Percentiles rank a stretch among this genome's conserved stretches.
These are phyloP conservation scores for Colletotrichum chrysophilum DNA, from an alignment of 2,329 filamentous ascomycete species.

Conservation along the genomic window DNA sequence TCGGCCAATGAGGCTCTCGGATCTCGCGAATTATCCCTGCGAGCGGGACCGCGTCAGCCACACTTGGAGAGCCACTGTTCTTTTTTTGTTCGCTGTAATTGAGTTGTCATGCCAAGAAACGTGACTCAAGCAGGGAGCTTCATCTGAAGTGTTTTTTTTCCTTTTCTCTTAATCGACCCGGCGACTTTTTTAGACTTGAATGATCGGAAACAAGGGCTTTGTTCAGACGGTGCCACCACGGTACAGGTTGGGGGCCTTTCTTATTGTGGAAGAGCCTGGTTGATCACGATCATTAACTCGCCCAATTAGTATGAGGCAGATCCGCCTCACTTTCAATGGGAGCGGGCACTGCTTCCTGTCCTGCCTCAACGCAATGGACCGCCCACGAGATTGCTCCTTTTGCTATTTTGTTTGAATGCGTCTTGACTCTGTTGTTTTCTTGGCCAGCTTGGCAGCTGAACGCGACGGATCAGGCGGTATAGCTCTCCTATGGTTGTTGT, in stretches of 20 bases:
- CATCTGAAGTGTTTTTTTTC: not conserved
- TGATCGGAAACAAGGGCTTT: not conserved
- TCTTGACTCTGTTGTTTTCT: not conserved
- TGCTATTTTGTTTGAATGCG: accelerated
- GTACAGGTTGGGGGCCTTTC: not conserved
- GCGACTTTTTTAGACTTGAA: not conserved
- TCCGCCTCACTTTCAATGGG: not conserved
- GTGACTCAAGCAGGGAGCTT: not conserved
- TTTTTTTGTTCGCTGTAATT: not conserved
- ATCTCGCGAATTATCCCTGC: not conserved
- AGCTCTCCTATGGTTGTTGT: not conserved
- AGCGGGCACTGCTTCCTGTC: not conserved
- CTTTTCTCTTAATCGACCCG: not conserved
- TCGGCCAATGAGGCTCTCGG: not conserved
- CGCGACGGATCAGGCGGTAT: not conserved
- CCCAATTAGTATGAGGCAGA: not conserved
- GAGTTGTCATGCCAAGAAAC: not conserved
- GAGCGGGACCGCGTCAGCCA: not conserved
- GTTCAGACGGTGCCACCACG: not conserved
- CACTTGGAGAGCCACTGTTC: not conserved
- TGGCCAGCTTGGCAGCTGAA: not conserved
- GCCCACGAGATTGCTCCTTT: accelerated
- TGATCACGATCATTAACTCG: not conserved
- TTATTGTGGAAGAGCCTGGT: accelerated
- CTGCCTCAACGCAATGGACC: not conserved